Percentiles rank a stretch among this genome's conserved stretches.
phyloP scores from a whole-genome alignment of 257 asterid genomes.

The Nicotiana undulata region DNA sequence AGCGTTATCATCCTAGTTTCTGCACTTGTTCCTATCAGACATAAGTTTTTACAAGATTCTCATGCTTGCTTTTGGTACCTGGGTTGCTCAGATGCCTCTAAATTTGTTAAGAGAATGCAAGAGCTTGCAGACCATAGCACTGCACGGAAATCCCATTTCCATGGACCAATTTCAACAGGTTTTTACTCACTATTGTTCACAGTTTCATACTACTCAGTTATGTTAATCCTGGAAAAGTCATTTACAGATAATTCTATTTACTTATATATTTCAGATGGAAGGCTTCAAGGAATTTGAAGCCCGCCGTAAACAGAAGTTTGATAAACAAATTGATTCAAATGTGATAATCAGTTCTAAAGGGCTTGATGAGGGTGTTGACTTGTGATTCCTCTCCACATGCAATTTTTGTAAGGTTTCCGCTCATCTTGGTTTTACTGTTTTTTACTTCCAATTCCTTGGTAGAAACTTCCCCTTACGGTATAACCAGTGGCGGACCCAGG shows the following conservation, averaged over 20 bases:
- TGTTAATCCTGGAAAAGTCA: neutral
- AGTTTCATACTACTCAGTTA: neutral
- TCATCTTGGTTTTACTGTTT: neutral
- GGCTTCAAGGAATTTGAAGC: slow-evolving; percentile 77
- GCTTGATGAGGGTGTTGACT: slow-evolving; percentile 86
- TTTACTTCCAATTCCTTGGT: neutral
- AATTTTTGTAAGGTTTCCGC: neutral
- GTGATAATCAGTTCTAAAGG: slow-evolving; percentile 88
- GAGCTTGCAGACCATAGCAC: slow-evolving; percentile 72
- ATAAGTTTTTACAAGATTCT: neutral
- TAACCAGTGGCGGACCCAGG: too few species aligned
- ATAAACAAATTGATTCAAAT: slow-evolving; percentile 82
- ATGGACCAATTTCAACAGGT: slow-evolving; percentile 92
- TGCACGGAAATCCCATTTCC: slow-evolving; percentile 83
- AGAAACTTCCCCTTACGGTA: neutral
- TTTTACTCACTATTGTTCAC: neutral
- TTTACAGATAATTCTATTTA: neutral
- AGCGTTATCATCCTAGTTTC: neutral
- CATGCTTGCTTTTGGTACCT: neutral
- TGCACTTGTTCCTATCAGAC: neutral
- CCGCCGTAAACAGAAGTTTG: slow-evolving; percentile 78
- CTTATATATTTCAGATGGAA: slow-evolving; percentile 50
- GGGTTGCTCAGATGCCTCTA: slow-evolving; percentile 54
- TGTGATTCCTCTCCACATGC: slow-evolving; percentile 21
- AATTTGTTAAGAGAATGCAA: slow-evolving; percentile 71